Evolutionary conservation across 2,329 filamentous ascomycete genomes (phyloP).

Genomic region (Fusarium buxicola): DNA sequence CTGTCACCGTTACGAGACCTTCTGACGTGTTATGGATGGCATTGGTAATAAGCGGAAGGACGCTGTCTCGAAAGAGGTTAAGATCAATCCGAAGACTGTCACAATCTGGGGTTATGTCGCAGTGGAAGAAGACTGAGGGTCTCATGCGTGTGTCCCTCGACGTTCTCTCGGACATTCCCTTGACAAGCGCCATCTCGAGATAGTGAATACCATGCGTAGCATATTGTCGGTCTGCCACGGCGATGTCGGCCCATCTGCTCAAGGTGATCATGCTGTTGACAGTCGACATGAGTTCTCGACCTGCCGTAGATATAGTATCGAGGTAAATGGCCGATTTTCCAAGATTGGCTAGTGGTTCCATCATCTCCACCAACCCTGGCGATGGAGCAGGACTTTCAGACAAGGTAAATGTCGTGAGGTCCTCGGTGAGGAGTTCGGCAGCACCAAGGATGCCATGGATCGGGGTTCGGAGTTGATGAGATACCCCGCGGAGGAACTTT

Average conservation of each 20-base stretch:
- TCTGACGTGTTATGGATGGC: slow-evolving; percentile 55
- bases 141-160: slow-evolving; percentile 21
- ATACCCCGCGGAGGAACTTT: slow-evolving; percentile 58
- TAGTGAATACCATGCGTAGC: slow-evolving; percentile 34
- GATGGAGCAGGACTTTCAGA: background rate
- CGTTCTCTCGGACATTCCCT: slow-evolving; percentile 8
- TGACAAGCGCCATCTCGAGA: slow-evolving; percentile 27
- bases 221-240: slow-evolving; percentile 46
- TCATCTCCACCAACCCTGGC: background rate
- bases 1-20: slow-evolving; percentile 52
- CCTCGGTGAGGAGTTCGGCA: slow-evolving; percentile 55
- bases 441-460: slow-evolving; percentile 59
- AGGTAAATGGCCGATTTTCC: slow-evolving; percentile 35
- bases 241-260: slow-evolving; percentile 53
- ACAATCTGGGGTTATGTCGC: slow-evolving; percentile 27
- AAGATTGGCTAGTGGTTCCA: slow-evolving; percentile 9
- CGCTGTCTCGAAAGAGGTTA: slow-evolving; percentile 54
- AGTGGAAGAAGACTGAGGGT: slow-evolving; percentile 33
- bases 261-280: slow-evolving; percentile 59
- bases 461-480: slow-evolving; percentile 60
- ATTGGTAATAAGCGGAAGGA: slow-evolving; percentile 56
- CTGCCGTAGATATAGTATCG: slow-evolving; percentile 54
- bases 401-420: slow-evolving; percentile 46
- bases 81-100: slow-evolving; percentile 52
- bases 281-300: slow-evolving; percentile 56